Conservation (phyloP, 495 filamentous ascomycete genomes). For the Lentithecium fluviatile region DNA sequence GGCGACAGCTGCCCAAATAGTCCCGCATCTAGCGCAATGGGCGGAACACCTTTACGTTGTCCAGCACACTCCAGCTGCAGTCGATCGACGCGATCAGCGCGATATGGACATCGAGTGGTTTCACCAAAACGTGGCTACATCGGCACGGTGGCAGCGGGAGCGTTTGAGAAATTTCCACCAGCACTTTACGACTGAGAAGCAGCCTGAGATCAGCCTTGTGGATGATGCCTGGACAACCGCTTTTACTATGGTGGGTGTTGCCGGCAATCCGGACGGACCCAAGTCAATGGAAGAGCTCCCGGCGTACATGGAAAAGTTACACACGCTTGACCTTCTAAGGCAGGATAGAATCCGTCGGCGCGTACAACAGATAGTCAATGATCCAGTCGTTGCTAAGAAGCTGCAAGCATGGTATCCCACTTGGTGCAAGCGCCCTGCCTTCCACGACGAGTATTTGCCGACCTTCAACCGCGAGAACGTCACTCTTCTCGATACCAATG, state of each 20-base stretch:
- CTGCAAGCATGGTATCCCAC: slow-evolving; percentile 42
- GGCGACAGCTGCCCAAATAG: slow-evolving; percentile 54
- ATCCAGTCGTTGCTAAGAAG: slow-evolving; percentile 33
- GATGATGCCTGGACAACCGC: slow-evolving; percentile 35
- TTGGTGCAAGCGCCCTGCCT: slow-evolving; percentile 45
- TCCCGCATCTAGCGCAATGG: slow-evolving; percentile 52
- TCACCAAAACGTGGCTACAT: slow-evolving; percentile 49
- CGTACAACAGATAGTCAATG: slow-evolving; percentile 39
- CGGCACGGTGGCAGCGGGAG: slow-evolving; percentile 36
- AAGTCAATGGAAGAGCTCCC: slow-evolving; percentile 43
- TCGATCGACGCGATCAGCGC: slow-evolving; percentile 51
- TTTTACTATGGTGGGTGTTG: slow-evolving; percentile 35
- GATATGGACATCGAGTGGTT: slow-evolving; percentile 51
- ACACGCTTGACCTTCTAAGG: slow-evolving; percentile 32
- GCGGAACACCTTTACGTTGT: slow-evolving; percentile 56
- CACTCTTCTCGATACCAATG: slow-evolving; percentile 53
- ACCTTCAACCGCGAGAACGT: slow-evolving; percentile 38
- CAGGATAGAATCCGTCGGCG: slow-evolving; percentile 37
- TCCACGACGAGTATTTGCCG: slow-evolving; percentile 42
- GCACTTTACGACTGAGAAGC: slow-evolving; percentile 43
- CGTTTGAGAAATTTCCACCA: slow-evolving; percentile 34
- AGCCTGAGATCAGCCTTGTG: slow-evolving; percentile 39
- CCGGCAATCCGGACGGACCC: slow-evolving; percentile 43
- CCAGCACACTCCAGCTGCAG: slow-evolving; percentile 56
- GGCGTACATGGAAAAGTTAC: slow-evolving; percentile 38